A percentile compares a stretch with the other conserved stretches of the same genome.
Conservation (phyloP, 352 stramenopile genomes). For the Phytophthora aleatoria region DNA sequence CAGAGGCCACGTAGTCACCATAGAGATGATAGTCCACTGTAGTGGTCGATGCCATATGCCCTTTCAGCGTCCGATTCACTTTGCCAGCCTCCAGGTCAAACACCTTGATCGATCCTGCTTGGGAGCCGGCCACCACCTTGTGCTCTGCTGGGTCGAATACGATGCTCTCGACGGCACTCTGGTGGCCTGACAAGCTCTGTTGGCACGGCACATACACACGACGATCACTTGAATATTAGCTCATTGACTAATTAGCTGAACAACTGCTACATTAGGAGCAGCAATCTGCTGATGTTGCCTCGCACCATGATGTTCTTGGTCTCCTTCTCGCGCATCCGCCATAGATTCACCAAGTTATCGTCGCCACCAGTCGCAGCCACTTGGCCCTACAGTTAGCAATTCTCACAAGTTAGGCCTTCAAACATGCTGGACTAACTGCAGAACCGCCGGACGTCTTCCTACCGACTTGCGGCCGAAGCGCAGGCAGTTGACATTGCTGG, state of each 20-base stretch:
- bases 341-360: constrained; percentile 85
- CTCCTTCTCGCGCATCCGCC: constrained; percentile 85
- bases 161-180: constrained; percentile 79
- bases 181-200: constrained; percentile 76
- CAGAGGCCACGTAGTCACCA: constrained; percentile 85
- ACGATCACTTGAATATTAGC: not conserved
- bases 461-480: constrained; percentile 86
- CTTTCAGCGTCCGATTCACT: constrained; percentile 79
- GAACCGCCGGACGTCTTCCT: not conserved
- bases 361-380: constrained; percentile 77
- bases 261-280: not conserved
- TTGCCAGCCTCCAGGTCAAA: constrained; percentile 85
- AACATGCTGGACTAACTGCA: not conserved
- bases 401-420: not conserved
- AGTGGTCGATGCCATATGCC: constrained; percentile 84
- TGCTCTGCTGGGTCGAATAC: constrained; percentile 81
- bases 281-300: not conserved
- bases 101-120: constrained; percentile 83
- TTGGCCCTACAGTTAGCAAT: constrained; percentile 58
- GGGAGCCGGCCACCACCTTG: constrained; percentile 78
- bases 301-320: constrained; percentile 89
- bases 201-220: constrained; percentile 3
- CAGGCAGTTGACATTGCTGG: constrained; percentile 83
- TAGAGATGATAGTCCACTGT: constrained; percentile 87
- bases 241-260: not conserved